A percentile compares a stretch with the other conserved stretches of the same genome.
Conservation (phyloP, 495 filamentous ascomycete genomes). For the Aspergillus nidulans region DNA sequence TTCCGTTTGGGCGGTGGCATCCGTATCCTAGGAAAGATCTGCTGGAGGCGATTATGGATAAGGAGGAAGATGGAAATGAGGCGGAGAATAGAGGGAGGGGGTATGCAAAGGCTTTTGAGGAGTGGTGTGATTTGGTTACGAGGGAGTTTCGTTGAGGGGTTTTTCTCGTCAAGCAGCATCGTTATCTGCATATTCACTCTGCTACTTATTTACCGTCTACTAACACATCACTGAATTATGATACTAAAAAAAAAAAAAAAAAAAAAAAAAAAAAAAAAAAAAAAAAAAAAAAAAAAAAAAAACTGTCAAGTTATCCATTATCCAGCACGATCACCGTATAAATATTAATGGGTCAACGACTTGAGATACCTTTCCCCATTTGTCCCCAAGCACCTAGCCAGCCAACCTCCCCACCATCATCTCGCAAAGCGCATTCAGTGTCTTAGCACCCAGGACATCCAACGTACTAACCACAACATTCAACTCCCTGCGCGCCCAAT, state of each 20-base stretch:
- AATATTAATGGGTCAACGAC: no score
- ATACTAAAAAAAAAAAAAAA: no score
- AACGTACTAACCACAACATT: background rate
- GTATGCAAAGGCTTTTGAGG: constrained; percentile 1
- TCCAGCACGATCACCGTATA: no score
- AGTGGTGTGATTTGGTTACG: constrained; percentile 7
- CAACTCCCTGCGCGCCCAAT: background rate
- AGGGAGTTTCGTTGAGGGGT: background rate
- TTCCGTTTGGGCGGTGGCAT: constrained; percentile 11
- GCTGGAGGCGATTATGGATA: constrained; percentile 6
- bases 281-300: no score
- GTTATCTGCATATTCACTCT: no score
- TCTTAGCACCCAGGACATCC: background rate
- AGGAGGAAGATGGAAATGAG: constrained; percentile 1
- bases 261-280: no score
- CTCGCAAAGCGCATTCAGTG: background rate
- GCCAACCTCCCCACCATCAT: background rate
- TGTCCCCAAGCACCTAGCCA: no score
- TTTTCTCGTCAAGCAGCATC: no score
- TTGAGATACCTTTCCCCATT: no score
- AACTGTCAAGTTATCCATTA: no score
- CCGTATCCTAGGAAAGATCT: background rate
- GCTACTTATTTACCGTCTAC: no score
- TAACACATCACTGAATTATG: no score
- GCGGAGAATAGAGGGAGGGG: background rate